These are phyloP conservation scores for Anthracocystis walkeri DNA, from an alignment of 1,284 basidiomycete genomes.

Conservation along the genomic window DNA sequence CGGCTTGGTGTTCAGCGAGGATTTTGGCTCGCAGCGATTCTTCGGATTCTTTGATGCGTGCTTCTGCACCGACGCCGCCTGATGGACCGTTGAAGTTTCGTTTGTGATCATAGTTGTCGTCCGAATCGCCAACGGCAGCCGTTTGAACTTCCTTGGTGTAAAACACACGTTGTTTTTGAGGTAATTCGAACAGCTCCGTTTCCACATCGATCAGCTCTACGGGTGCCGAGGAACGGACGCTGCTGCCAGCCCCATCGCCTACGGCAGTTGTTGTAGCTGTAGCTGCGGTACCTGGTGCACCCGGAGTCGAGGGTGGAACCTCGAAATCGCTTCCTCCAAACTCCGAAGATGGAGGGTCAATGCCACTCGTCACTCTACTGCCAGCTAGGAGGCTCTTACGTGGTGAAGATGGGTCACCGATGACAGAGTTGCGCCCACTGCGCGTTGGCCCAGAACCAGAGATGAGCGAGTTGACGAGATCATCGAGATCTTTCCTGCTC, in stretches of 20 bases:
- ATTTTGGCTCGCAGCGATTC: slow-evolving; percentile 39
- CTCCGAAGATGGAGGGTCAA: slow-evolving; percentile 38
- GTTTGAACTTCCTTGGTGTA: slow-evolving; percentile 92
- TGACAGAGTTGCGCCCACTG: slow-evolving; percentile 19
- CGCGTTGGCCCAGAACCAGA: slow-evolving; percentile 16
- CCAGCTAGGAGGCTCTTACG: slow-evolving; percentile 26
- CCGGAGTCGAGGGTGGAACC: slow-evolving; percentile 24
- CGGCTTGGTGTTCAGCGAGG: slow-evolving; percentile 62
- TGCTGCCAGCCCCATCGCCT: background rate
- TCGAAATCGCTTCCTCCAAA: slow-evolving; percentile 50
- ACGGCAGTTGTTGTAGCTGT: slow-evolving; percentile 17
- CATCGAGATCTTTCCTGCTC: slow-evolving; percentile 60
- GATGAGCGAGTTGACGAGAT: slow-evolving; percentile 63
- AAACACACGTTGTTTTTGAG: slow-evolving; percentile 83
- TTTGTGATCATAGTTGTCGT: slow-evolving; percentile 71
- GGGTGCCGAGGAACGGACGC: slow-evolving; percentile 57
- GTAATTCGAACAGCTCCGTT: slow-evolving; percentile 87
- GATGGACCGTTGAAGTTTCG: slow-evolving; percentile 72
- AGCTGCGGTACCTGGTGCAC: slow-evolving; percentile 5
- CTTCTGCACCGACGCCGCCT: slow-evolving; percentile 70
- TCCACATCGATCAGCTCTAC: slow-evolving; percentile 82
- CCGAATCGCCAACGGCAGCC: slow-evolving; percentile 67
- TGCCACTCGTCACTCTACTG: slow-evolving; percentile 4
- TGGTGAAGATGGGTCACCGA: slow-evolving; percentile 29
- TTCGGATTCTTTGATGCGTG: slow-evolving; percentile 27